These are phyloP conservation scores for Podospora pseudocomata DNA, from an alignment of 495 filamentous ascomycete genomes.

Conservation along the genomic window DNA sequence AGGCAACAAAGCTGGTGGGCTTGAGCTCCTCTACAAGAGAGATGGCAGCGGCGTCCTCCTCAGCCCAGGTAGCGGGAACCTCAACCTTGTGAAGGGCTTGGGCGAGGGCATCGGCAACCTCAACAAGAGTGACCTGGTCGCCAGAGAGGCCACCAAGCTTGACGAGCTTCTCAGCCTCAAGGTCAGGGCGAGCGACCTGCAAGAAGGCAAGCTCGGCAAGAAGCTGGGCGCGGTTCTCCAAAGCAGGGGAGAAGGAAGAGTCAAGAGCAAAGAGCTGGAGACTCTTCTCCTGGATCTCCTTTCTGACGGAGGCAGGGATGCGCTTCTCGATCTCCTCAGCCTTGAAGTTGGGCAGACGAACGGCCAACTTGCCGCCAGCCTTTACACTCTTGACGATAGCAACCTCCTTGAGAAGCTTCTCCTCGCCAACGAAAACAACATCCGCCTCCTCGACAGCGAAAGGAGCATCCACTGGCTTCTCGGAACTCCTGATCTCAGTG, in stretches of 20 bases:
- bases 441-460: slow-evolving; percentile 78
- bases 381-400: slow-evolving; percentile 69
- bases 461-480: slow-evolving; percentile 75
- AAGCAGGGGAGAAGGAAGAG: slow-evolving; percentile 57
- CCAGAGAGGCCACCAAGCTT: slow-evolving; percentile 31
- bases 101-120: slow-evolving; percentile 62
- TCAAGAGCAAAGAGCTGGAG: slow-evolving; percentile 73
- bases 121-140: slow-evolving; percentile 51
- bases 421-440: slow-evolving; percentile 69
- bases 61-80: slow-evolving; percentile 74
- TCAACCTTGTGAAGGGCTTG: slow-evolving; percentile 67
- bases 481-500: slow-evolving; percentile 80
- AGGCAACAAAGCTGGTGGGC: slow-evolving; percentile 75
- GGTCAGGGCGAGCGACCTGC: slow-evolving; percentile 60
- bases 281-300: slow-evolving; percentile 62
- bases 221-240: slow-evolving; percentile 60
- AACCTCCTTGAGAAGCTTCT: slow-evolving; percentile 72
- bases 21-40: slow-evolving; percentile 59
- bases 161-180: slow-evolving; percentile 49
- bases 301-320: slow-evolving; percentile 62
- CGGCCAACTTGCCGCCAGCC: slow-evolving; percentile 64
- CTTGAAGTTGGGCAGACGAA: slow-evolving; percentile 73
- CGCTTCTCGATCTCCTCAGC: slow-evolving; percentile 89
- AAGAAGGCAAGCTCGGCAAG: slow-evolving; percentile 78
- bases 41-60: slow-evolving; percentile 51